phyloP scores from a whole-genome alignment of 2,329 filamentous ascomycete genomes.

The Colletotrichum falcatum region DNA sequence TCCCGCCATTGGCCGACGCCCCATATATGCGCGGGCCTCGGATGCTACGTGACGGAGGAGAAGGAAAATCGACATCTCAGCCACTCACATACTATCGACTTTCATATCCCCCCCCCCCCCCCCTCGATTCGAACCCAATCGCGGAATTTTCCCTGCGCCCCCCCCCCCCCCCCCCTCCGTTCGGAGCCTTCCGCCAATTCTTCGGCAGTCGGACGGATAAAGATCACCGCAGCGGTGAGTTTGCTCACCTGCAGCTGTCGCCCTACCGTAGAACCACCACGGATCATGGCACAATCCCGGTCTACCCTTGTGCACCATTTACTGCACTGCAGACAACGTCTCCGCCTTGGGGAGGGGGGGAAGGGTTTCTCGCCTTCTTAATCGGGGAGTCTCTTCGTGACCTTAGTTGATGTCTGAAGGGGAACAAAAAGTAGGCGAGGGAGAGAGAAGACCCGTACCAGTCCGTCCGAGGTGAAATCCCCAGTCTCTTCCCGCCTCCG shows the following conservation, averaged over 20 bases:
- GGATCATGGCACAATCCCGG: conserved; percentile 1
- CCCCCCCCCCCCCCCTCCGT: neutral
- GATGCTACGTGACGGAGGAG: conserved; percentile 1
- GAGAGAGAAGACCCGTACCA: neutral
- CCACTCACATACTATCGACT: neutral
- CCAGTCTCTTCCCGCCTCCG: neutral
- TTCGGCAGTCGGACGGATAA: conserved; percentile 1
- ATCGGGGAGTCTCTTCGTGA: conserved; percentile 7
- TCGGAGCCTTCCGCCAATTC: neutral
- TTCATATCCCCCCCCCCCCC: neutral
- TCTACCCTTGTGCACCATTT: neutral
- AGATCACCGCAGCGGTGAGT: neutral
- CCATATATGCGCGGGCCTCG: neutral
- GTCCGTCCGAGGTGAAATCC: conserved; percentile 3
- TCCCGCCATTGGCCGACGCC: neutral
- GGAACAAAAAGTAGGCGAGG: neutral
- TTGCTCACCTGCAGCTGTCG: neutral
- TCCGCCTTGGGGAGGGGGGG: neutral
- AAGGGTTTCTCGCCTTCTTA: neutral
- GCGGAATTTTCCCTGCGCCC: neutral
- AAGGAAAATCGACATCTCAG: neutral
- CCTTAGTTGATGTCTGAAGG: neutral
- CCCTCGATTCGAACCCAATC: neutral
- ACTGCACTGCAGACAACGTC: neutral
- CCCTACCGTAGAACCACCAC: neutral